Conservation (phyloP, 306 rosid genomes). For the Coriaria nepalensis region DNA sequence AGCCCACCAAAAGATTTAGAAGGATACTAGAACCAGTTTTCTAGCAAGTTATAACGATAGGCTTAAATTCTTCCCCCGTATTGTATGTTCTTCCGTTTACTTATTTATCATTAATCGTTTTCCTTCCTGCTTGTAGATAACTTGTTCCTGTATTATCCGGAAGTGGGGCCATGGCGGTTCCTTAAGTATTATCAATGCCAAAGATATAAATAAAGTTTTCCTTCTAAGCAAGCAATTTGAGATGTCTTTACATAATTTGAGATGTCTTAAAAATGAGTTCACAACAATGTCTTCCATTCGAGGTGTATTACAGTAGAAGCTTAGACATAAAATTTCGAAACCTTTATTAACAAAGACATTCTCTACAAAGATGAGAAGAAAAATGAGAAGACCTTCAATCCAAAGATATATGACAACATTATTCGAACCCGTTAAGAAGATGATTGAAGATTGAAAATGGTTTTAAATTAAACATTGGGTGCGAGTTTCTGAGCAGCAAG, state of each 20-base stretch:
- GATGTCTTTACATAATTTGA: not conserved
- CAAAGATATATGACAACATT: constrained; percentile 1
- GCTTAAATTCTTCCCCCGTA: constrained; percentile 20
- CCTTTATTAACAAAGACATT: constrained; percentile 36
- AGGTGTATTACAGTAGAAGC: constrained; percentile 10
- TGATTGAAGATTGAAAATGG: too few relatives aligned
- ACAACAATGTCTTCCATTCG: too few relatives aligned
- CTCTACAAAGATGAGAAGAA: constrained; percentile 31
- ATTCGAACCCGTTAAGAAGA: not conserved
- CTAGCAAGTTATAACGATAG: too few relatives aligned
- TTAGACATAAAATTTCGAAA: constrained; percentile 16
- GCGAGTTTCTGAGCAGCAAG: constrained; percentile 90
- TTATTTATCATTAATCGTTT: too few relatives aligned
- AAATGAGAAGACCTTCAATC: constrained; percentile 16
- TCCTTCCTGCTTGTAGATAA: too few relatives aligned
- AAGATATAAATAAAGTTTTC: constrained; percentile 14
- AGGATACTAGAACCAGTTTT: too few relatives aligned
- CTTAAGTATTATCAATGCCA: too few relatives aligned
- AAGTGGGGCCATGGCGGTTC: too few relatives aligned
- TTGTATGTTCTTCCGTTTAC: constrained; percentile 1
- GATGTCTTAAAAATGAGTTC: too few relatives aligned
- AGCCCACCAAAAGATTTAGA: too few relatives aligned
- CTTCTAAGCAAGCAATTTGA: constrained; percentile 8
- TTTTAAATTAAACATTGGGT: constrained; percentile 42
- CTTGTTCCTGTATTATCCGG: too few relatives aligned